phyloP scores from a whole-genome alignment of 129 eudicot genomes.

The Centrapalus pauciflorus region DNA sequence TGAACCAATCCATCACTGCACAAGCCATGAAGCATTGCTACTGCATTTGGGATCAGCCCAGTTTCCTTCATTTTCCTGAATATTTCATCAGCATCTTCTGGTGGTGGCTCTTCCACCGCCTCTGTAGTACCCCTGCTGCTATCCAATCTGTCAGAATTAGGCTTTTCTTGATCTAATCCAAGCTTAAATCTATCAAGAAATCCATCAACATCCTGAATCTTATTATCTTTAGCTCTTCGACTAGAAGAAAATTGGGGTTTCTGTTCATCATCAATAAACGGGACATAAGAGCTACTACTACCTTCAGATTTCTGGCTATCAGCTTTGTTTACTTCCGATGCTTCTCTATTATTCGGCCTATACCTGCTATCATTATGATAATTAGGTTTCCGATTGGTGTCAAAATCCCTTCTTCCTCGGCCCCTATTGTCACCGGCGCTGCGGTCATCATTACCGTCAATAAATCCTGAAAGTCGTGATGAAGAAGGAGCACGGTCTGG shows the following conservation, averaged over 20 bases:
- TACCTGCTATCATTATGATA: constrained; percentile 7
- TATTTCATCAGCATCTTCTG: constrained; percentile 73
- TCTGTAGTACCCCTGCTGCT: neutral
- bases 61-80: constrained; percentile 91
- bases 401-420: constrained; percentile 21
- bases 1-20: constrained; percentile 85
- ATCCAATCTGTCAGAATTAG: neutral
- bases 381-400: constrained; percentile 10
- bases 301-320: constrained; percentile 14
- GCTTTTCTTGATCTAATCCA: constrained; percentile 35
- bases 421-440: constrained; percentile 10
- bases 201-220: constrained; percentile 20
- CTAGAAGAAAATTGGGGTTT: constrained; percentile 14
- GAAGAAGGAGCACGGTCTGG: constrained; percentile 17
- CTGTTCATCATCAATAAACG: constrained; percentile 19
- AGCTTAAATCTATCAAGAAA: constrained; percentile 63
- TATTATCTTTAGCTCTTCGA: neutral
- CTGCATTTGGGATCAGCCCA: constrained; percentile 90
- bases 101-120: constrained; percentile 20
- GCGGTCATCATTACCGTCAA: constrained; percentile 18
- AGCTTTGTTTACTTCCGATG: constrained; percentile 4
- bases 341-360: constrained; percentile 19
- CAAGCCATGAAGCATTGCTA: constrained; percentile 87
- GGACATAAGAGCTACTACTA: constrained; percentile 6
- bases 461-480: constrained; percentile 25